Evolutionary conservation across 331 rosid species (phyloP).

Genomic region (Malus hybrid): DNA sequence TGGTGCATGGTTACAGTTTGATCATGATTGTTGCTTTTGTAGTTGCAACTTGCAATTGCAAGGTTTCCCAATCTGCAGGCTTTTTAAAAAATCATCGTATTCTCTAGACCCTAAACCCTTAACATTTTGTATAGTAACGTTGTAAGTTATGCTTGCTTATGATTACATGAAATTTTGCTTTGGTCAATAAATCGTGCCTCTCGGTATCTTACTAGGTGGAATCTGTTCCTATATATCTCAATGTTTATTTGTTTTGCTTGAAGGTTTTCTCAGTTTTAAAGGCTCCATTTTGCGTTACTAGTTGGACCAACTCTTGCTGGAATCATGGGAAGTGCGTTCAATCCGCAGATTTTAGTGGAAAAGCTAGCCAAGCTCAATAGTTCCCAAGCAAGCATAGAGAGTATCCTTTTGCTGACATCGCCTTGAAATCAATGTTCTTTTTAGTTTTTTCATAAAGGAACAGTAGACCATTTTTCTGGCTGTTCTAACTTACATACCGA

Average conservation of each 20-base stretch:
- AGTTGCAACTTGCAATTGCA: background rate
- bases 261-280: constrained; percentile 23
- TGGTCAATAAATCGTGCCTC: background rate
- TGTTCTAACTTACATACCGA: background rate
- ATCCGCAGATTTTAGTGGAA: constrained; percentile 89
- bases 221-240: background rate
- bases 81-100: background rate
- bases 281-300: constrained; percentile 21
- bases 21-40: background rate
- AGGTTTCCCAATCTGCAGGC: background rate
- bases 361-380: constrained; percentile 90
- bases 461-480: background rate
- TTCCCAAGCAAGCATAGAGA: constrained; percentile 97
- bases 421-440: constrained; percentile 6
- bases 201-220: background rate
- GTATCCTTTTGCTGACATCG: constrained; percentile 63
- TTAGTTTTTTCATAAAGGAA: background rate
- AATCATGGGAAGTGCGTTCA: constrained; percentile 89
- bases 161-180: background rate
- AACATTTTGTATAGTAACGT: background rate
- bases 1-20: background rate
- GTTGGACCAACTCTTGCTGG: constrained; percentile 19
- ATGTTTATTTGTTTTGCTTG: constrained; percentile 2
- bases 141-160: background rate
- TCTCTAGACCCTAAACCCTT: background rate